These are phyloP conservation scores for Penicillium sp. DNA, from an alignment of 2,329 filamentous ascomycete genomes.

Conservation along the genomic window DNA sequence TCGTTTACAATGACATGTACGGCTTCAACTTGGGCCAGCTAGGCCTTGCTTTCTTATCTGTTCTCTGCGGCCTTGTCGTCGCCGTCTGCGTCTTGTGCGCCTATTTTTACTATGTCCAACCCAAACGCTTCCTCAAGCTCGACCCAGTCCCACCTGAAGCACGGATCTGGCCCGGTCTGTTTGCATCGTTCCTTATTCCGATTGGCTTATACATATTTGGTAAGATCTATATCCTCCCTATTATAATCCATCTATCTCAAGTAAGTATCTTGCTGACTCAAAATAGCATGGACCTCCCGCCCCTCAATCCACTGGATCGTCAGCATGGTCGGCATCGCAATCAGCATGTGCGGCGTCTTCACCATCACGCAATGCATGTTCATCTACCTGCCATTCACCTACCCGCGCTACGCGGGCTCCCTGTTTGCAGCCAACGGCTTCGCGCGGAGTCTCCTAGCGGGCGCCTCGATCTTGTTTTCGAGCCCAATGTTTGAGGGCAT, in stretches of 20 bases:
- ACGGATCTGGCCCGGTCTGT: constrained; percentile 52
- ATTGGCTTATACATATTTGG: constrained; percentile 53
- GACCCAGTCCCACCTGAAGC: constrained; percentile 53
- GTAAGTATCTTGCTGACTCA: neutral
- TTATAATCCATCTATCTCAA: neutral
- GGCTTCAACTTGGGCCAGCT: constrained; percentile 56
- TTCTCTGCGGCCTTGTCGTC: constrained; percentile 54
- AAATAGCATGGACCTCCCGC: constrained; percentile 46
- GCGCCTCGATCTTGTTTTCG: constrained; percentile 32
- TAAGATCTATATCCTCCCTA: neutral
- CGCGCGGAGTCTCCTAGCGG: constrained; percentile 26
- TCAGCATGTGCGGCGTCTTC: constrained; percentile 37
- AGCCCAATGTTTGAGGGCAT: constrained; percentile 24
- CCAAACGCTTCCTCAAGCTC: constrained; percentile 39
- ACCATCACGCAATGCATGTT: constrained; percentile 43
- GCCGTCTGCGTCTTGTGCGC: constrained; percentile 51
- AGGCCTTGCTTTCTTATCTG: constrained; percentile 59
- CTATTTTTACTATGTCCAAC: constrained; percentile 50
- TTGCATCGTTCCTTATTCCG: constrained; percentile 51
- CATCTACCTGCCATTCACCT: constrained; percentile 34
- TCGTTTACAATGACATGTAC: constrained; percentile 60
- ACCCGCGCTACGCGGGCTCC: constrained; percentile 31
- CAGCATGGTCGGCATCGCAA: constrained; percentile 49
- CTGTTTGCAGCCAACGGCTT: constrained; percentile 34
- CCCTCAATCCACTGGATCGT: constrained; percentile 51